These are phyloP conservation scores for Verticillium klebahnii DNA, from an alignment of 2,329 filamentous ascomycete genomes.

Conservation along the genomic window DNA sequence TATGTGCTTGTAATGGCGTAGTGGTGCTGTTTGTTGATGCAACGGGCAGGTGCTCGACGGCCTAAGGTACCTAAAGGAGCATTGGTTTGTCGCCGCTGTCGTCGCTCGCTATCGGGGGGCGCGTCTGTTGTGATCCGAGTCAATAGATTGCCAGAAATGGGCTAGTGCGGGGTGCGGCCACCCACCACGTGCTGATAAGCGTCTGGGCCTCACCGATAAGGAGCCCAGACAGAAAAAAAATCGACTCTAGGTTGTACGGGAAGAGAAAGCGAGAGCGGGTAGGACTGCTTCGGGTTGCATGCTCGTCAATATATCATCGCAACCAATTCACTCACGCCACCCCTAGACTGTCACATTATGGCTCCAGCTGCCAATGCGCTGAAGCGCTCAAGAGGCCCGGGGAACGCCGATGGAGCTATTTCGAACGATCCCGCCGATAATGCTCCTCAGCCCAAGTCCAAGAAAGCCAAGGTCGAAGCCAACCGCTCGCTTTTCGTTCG, in stretches of 20 bases:
- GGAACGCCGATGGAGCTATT: neutral
- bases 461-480: slow-evolving; percentile 56
- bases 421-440: slow-evolving; percentile 20
- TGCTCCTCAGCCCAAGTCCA: slow-evolving; percentile 27
- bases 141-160: slow-evolving; percentile 12
- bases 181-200: slow-evolving; percentile 12
- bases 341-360: neutral
- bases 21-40: neutral
- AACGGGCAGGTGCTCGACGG: neutral
- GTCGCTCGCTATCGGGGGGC: neutral
- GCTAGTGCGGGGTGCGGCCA: slow-evolving; percentile 11
- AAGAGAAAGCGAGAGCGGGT: neutral
- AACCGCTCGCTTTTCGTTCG: slow-evolving; percentile 83
- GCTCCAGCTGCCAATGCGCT: slow-evolving; percentile 8
- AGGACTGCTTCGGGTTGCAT: neutral
- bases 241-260: neutral
- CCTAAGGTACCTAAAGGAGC: neutral
- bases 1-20: neutral
- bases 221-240: slow-evolving; percentile 7
- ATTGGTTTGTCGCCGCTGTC: neutral
- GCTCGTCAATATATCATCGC: neutral
- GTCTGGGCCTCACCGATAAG: neutral
- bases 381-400: slow-evolving; percentile 10
- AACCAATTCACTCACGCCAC: neutral
- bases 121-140: slow-evolving; percentile 15